Conservation (phyloP, 306 rosid species). For the Quercus berberidifolia region DNA sequence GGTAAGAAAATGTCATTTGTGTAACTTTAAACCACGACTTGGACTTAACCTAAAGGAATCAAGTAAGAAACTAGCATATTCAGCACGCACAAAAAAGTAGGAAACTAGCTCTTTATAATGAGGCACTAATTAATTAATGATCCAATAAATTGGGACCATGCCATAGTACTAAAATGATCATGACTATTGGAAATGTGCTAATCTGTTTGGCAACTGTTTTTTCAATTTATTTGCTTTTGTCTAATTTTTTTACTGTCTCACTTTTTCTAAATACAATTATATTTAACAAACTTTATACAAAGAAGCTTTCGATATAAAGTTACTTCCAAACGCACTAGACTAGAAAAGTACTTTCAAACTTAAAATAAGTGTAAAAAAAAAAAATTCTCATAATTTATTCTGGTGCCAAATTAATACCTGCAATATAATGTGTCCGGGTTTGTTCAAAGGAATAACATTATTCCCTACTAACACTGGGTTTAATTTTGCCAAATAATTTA, state of each 20-base stretch:
- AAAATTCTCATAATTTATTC: not conserved
- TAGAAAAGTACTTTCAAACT: not conserved
- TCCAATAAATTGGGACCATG: not conserved
- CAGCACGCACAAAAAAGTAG: too few species aligned
- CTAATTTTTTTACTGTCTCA: too few species aligned
- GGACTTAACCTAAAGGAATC: not conserved
- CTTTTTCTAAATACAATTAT: too few species aligned
- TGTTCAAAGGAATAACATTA: not conserved
- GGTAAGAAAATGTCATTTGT: conserved; percentile 17
- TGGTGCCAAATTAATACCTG: not conserved
- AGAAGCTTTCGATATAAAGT: too few species aligned
- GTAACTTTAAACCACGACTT: not conserved
- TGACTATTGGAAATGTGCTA: too few species aligned
- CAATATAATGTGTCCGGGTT: not conserved
- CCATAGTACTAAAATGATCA: too few species aligned
- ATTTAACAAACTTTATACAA: too few species aligned
- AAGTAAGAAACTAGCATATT: not conserved
- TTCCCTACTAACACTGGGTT: not conserved
- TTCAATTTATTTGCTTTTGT: too few species aligned
- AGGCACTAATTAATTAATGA: not conserved
- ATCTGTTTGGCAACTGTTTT: too few species aligned
- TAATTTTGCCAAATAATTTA: not conserved
- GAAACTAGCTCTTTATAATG: too few species aligned
- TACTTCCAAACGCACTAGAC: too few species aligned
- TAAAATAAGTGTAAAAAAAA: not conserved